These are phyloP conservation scores for Viola odorata DNA, from an alignment of 345 rosid genomes.

Conservation along the genomic window DNA sequence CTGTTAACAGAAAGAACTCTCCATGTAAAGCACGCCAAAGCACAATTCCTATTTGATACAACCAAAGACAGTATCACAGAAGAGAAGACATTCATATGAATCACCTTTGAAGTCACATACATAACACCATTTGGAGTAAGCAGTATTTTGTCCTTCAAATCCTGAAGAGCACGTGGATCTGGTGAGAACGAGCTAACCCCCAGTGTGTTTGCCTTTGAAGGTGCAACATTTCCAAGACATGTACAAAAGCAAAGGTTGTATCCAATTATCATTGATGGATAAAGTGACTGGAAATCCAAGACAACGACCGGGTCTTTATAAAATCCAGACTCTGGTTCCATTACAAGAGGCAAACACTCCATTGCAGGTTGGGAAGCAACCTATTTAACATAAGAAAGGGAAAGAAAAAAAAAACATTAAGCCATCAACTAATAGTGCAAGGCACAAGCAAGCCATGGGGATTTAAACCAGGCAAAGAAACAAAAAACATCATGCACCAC, in stretches of 20 bases:
- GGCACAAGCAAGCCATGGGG: background rate
- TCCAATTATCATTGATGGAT: slow-evolving; percentile 96
- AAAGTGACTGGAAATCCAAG: slow-evolving; percentile 95
- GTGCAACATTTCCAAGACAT: slow-evolving; percentile 76
- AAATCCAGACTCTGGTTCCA: slow-evolving; percentile 98
- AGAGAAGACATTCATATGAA: background rate
- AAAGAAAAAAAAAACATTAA: slow-evolving; percentile 9
- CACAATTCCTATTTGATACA: background rate
- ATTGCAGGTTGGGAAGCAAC: slow-evolving; percentile 99
- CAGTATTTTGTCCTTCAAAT: slow-evolving; percentile 53
- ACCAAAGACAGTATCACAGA: background rate
- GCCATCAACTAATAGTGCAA: background rate
- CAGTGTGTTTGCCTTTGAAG: slow-evolving; percentile 58
- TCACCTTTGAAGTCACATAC: slow-evolving; percentile 80
- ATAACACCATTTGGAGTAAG: slow-evolving; percentile 77
- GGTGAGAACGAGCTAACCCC: slow-evolving; percentile 75
- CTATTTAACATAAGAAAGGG: slow-evolving; percentile 32
- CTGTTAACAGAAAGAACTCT: slow-evolving; percentile 27
- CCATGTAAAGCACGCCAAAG: background rate
- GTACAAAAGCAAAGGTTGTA: slow-evolving; percentile 94
- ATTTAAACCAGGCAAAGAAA: background rate
- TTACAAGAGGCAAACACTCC: slow-evolving; percentile 96
- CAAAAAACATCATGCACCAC: background rate
- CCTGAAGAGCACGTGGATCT: slow-evolving; percentile 45
- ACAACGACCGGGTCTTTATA: slow-evolving; percentile 89